phyloP scores from a whole-genome alignment of 148 eudicot species.

The Vaccinium corymbosum region DNA sequence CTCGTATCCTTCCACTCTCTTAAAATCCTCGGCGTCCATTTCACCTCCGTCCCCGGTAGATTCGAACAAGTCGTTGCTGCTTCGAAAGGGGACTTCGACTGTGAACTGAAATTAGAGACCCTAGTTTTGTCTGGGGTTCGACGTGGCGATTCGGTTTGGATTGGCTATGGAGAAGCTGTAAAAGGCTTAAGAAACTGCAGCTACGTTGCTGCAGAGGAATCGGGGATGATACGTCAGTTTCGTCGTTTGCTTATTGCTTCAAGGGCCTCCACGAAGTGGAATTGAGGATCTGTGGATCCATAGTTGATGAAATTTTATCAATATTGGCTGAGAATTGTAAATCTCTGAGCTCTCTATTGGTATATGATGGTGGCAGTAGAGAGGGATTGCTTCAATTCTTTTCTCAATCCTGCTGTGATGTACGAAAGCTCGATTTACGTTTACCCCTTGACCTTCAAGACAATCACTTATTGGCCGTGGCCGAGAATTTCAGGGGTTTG shows the following conservation, averaged over 20 bases:
- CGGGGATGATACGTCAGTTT: constrained; percentile 30
- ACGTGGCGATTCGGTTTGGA: constrained; percentile 33
- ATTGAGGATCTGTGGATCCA: constrained; percentile 30
- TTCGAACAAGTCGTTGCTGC: background rate
- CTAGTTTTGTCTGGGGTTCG: constrained; percentile 37
- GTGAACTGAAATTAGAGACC: constrained; percentile 31
- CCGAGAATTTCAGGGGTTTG: constrained; percentile 6
- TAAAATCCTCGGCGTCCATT: background rate
- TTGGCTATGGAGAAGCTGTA: constrained; percentile 51
- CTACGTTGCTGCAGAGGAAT: constrained; percentile 51
- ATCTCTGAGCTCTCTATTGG: constrained; percentile 35
- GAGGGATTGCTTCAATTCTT: constrained; percentile 54
- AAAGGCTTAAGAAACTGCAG: constrained; percentile 32
- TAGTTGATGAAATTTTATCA: constrained; percentile 32
- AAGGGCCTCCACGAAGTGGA: constrained; percentile 36
- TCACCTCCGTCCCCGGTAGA: background rate
- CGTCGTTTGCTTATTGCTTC: constrained; percentile 3
- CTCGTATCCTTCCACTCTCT: background rate
- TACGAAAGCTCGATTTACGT: constrained; percentile 44
- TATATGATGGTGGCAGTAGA: constrained; percentile 30
- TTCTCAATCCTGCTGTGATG: constrained; percentile 20
- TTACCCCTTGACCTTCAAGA: constrained; percentile 56
- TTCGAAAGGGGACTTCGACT: constrained; percentile 15
- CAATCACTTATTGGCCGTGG: constrained; percentile 38
- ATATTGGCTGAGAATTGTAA: constrained; percentile 32